Evolutionary conservation across 116 monocot genomes (phyloP).

Genomic region (Iris pallida): DNA sequence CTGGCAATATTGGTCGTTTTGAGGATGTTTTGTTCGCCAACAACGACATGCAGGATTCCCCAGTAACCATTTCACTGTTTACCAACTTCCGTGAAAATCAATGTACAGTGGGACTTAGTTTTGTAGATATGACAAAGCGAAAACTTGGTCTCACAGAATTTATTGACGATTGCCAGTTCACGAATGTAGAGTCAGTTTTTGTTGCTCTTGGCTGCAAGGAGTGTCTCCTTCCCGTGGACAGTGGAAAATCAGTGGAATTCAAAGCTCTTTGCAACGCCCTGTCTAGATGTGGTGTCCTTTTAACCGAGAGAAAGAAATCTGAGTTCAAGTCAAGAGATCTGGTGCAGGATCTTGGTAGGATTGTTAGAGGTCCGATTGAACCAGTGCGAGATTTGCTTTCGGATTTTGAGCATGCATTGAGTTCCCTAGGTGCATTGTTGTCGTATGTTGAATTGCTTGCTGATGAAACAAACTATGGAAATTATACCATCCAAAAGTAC

Average conservation of each 20-base stretch:
- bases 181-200: constrained; percentile 83
- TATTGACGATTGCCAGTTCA: constrained; percentile 89
- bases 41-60: constrained; percentile 97
- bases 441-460: constrained; percentile 81
- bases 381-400: constrained; percentile 83
- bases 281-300: constrained; percentile 67
- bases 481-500: constrained; percentile 76
- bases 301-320: constrained; percentile 83
- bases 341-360: constrained; percentile 83
- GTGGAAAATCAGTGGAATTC: constrained; percentile 47
- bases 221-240: constrained; percentile 70
- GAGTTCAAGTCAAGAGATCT: constrained; percentile 94
- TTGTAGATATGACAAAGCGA: constrained; percentile 66
- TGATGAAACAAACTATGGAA: constrained; percentile 83
- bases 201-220: constrained; percentile 97
- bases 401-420: constrained; percentile 65
- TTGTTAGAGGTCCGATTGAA: constrained; percentile 83
- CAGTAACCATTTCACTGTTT: constrained; percentile 74
- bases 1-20: constrained; percentile 89
- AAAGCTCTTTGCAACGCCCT: constrained; percentile 58
- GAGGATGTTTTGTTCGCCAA: constrained; percentile 98
- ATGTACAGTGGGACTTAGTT: constrained; percentile 70
- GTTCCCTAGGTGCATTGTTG: constrained; percentile 76
- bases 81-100: constrained; percentile 68
- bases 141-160: constrained; percentile 86